phyloP scores from a whole-genome alignment of 2,329 filamentous ascomycete species.

The Colletotrichum sp. region DNA sequence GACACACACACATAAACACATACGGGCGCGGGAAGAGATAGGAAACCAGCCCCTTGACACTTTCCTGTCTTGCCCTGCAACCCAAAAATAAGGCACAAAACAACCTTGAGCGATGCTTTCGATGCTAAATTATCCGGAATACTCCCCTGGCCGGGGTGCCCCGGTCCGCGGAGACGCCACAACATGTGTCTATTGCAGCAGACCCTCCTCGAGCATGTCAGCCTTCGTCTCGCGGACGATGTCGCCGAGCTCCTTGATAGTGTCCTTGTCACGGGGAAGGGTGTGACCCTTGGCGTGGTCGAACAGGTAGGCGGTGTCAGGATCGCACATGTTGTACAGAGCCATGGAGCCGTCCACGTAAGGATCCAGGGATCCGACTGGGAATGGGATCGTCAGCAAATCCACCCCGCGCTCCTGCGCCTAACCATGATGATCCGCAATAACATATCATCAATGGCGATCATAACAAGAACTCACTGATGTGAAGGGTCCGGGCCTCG shows the following conservation, averaged over 20 bases:
- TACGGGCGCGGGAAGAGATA: neutral
- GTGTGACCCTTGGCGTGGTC: constrained; percentile 70
- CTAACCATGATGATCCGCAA: neutral
- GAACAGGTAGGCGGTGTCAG: constrained; percentile 63
- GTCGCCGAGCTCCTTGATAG: constrained; percentile 50
- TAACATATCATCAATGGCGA: neutral
- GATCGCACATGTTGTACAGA: constrained; percentile 65
- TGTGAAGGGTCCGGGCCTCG: constrained; percentile 56
- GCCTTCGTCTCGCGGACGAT: constrained; percentile 38
- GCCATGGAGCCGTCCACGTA: constrained; percentile 66
- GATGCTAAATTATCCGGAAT: neutral
- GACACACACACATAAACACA: neutral
- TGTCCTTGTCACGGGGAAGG: constrained; percentile 56
- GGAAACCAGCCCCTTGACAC: neutral
- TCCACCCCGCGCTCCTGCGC: neutral
- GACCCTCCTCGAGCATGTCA: constrained; percentile 15
- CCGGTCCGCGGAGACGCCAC: neutral
- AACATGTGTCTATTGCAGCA: neutral
- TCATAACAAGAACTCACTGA: constrained; percentile 40
- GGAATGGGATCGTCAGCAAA: constrained; percentile 18
- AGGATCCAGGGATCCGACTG: constrained; percentile 60
- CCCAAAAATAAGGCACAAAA: neutral
- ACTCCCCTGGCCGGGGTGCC: neutral
- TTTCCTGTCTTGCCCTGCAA: neutral
- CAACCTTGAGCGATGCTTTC: neutral